A percentile compares a stretch with the other conserved stretches of the same genome.
Evolutionary conservation across 2,329 filamentous ascomycete genomes (phyloP).

Genomic region (Ascocoryne sarcoides): DNA sequence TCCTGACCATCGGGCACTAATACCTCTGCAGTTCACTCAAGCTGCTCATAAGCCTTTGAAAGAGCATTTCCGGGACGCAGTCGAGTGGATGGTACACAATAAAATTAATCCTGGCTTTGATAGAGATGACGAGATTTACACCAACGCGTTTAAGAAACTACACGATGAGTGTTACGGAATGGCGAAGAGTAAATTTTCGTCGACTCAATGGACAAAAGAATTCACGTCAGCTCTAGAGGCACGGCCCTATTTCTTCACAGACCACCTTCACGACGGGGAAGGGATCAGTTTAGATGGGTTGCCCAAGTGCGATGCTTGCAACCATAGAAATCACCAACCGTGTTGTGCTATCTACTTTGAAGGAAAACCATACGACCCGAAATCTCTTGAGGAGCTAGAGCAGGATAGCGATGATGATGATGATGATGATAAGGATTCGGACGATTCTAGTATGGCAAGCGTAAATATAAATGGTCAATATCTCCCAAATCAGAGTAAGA

Average conservation of each 20-base stretch:
- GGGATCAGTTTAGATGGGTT: conserved; percentile 29
- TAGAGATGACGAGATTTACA: conserved; percentile 54
- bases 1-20: conserved; percentile 36
- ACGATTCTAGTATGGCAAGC: conserved; percentile 26
- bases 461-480: conserved; percentile 38
- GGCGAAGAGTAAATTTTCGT: conserved; percentile 62
- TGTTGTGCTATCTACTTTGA: conserved; percentile 54
- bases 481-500: conserved; percentile 35
- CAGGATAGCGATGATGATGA: conserved; percentile 32
- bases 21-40: conserved; percentile 62
- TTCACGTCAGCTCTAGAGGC: conserved; percentile 60
- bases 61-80: conserved; percentile 63
- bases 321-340: conserved; percentile 58
- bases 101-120: conserved; percentile 65
- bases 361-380: conserved; percentile 56
- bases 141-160: conserved; percentile 60
- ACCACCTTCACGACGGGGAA: conserved; percentile 26
- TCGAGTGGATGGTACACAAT: conserved; percentile 77
- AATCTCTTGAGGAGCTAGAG: conserved; percentile 57
- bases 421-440: conserved; percentile 26
- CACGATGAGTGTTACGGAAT: conserved; percentile 62
- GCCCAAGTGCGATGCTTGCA: conserved; percentile 45
- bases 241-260: conserved; percentile 45
- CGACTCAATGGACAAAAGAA: conserved; percentile 57
- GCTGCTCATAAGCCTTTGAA: conserved; percentile 58